Conservation (phyloP, 306 rosid species). For the Quillaja saponaria region DNA sequence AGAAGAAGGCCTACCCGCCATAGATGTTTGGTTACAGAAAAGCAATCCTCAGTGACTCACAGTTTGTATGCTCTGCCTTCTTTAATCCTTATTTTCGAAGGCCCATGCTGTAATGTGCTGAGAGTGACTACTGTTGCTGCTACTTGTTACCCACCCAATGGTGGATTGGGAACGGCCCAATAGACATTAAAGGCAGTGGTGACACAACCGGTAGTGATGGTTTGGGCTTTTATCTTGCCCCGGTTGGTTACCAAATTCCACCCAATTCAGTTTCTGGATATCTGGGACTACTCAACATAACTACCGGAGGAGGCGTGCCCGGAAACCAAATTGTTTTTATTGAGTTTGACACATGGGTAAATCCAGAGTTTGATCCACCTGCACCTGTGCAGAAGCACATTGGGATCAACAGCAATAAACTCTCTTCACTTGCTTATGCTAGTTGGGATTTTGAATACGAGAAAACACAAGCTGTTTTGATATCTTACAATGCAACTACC, state of each 20-base stretch:
- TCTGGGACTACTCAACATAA: constrained; percentile 21
- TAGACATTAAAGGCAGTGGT: too few species aligned
- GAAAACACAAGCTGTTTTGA: neutral
- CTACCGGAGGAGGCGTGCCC: neutral
- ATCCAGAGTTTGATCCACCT: neutral
- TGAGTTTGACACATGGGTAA: constrained; percentile 30
- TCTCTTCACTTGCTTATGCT: neutral
- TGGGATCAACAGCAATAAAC: constrained; percentile 16
- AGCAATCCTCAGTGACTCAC: too few species aligned
- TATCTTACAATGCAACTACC: constrained; percentile 28
- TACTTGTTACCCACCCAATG: neutral
- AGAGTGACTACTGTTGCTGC: too few species aligned
- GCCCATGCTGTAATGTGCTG: too few species aligned
- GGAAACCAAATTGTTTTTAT: constrained; percentile 24
- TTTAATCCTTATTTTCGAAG: too few species aligned
- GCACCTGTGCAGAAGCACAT: constrained; percentile 12
- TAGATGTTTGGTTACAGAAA: too few species aligned
- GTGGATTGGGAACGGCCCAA: too few species aligned
- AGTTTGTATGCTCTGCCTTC: too few species aligned
- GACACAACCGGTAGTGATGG: neutral
- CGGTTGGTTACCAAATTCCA: neutral
- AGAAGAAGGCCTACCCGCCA: too few species aligned
- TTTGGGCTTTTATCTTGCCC: constrained; percentile 28
- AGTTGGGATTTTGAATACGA: constrained; percentile 16
- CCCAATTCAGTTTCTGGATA: constrained; percentile 19